These are phyloP conservation scores for Trichoderma cornu-damae DNA, from an alignment of 2,329 filamentous ascomycete genomes.

Conservation along the genomic window DNA sequence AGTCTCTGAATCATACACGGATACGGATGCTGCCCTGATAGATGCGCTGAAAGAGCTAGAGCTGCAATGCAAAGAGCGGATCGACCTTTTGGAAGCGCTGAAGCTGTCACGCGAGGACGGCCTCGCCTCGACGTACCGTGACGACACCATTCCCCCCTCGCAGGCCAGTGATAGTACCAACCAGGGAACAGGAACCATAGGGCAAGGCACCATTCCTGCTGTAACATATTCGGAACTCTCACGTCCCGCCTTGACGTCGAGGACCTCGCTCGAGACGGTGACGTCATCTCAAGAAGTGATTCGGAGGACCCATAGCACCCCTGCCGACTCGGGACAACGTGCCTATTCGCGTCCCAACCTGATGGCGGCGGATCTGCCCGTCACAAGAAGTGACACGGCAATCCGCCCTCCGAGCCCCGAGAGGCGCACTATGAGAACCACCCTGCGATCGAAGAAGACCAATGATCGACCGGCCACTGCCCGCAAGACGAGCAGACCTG, in stretches of 20 bases:
- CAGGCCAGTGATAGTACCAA: conserved; percentile 24
- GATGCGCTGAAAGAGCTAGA: conserved; percentile 56
- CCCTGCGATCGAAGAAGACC: conserved; percentile 47
- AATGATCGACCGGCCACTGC: conserved; percentile 40
- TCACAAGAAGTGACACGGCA: conserved; percentile 33
- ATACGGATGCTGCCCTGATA: conserved; percentile 77
- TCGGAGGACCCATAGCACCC: conserved; percentile 33
- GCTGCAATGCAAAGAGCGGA: conserved; percentile 85
- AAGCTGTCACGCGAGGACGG: conserved; percentile 54
- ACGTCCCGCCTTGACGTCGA: conserved; percentile 55
- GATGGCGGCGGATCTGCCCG: conserved; percentile 27
- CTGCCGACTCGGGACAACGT: conserved; percentile 24
- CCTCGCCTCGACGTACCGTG: conserved; percentile 7
- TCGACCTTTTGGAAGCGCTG: conserved; percentile 80
- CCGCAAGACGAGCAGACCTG: conserved; percentile 39
- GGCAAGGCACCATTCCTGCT: conserved; percentile 74
- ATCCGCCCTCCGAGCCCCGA: conserved; percentile 54
- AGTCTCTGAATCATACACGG: conserved; percentile 64
- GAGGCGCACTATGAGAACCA: conserved; percentile 58
- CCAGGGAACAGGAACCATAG: conserved; percentile 59
- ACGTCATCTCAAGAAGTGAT: conserved; percentile 46
- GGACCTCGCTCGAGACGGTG: conserved; percentile 52
- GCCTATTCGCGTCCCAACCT: conserved; percentile 26
- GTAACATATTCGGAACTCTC: conserved; percentile 76
- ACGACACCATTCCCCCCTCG: conserved; percentile 23